A percentile compares a stretch with the other conserved stretches of the same genome.
Evolutionary conservation across 257 asterid genomes (phyloP).

Genomic region (Solanum chaucha): DNA sequence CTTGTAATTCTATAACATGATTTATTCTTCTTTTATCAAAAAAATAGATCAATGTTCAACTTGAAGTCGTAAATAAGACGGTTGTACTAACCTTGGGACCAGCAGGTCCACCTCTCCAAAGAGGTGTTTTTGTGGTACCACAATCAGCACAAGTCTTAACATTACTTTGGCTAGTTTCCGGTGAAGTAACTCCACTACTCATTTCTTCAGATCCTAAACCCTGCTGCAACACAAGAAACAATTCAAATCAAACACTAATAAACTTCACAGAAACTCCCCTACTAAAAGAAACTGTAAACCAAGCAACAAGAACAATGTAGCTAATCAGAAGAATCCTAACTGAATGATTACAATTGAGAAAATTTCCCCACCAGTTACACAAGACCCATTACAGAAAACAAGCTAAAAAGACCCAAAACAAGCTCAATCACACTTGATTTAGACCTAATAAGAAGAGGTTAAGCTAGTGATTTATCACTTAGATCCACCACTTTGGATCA

Average conservation of each 20-base stretch:
- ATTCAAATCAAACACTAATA: background rate
- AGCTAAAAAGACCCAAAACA: background rate
- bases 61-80: background rate
- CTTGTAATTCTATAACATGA: background rate
- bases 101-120: slow-evolving; percentile 99
- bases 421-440: background rate
- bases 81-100: slow-evolving; percentile 71
- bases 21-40: background rate
- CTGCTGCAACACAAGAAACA: background rate
- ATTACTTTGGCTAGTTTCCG: slow-evolving; percentile 40
- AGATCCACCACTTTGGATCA: slow-evolving; percentile 46
- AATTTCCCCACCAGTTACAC: background rate
- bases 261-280: background rate
- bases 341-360: background rate
- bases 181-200: slow-evolving; percentile 36
- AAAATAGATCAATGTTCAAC: background rate
- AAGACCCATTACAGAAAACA: background rate
- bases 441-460: background rate
- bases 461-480: slow-evolving; percentile 48
- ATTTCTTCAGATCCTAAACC: slow-evolving; percentile 34
- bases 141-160: slow-evolving; percentile 89
- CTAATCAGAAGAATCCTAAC: slow-evolving; percentile 1
- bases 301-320: background rate
- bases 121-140: slow-evolving; percentile 91
- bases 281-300: too few relatives aligned